A percentile compares a stretch with the other conserved stretches of the same genome.
Evolutionary conservation across 306 rosid species (phyloP).

Genomic region (Lablab purpureus): DNA sequence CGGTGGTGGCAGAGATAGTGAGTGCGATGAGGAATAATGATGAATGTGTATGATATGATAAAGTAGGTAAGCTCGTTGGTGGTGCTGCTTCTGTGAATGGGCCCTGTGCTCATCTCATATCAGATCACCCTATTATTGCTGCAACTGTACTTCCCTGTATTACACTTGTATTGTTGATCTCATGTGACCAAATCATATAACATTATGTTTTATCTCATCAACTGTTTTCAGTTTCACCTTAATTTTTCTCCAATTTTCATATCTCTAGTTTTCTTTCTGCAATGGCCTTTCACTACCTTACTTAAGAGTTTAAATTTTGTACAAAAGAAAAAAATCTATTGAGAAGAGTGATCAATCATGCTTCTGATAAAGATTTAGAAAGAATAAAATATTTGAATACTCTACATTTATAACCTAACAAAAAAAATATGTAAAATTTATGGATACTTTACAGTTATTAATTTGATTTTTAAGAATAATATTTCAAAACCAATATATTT

Average conservation of each 20-base stretch:
- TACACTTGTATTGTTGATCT: not conserved
- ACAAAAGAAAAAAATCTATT: too few relatives aligned
- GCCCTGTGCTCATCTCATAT: constrained; percentile 31
- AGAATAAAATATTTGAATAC: too few relatives aligned
- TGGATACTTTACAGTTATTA: too few relatives aligned
- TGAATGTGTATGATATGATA: constrained; percentile 29
- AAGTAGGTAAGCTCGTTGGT: constrained; percentile 37
- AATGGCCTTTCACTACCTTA: not conserved
- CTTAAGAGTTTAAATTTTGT: too few relatives aligned
- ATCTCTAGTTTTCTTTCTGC: not conserved
- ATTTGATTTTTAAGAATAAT: too few relatives aligned
- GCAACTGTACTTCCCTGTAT: not conserved
- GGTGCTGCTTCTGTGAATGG: constrained; percentile 48
- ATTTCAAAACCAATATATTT: too few relatives aligned
- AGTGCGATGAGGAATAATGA: constrained; percentile 46
- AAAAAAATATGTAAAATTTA: too few relatives aligned
- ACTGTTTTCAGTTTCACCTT: not conserved
- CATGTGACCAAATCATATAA: not conserved
- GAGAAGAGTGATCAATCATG: too few relatives aligned
- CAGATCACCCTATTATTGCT: constrained; percentile 23
- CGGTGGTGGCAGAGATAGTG: constrained; percentile 16
- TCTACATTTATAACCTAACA: too few relatives aligned
- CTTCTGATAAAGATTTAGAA: too few relatives aligned
- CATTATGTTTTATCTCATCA: not conserved
- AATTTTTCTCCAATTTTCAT: not conserved